A percentile compares a stretch with the other conserved stretches of the same genome.
phyloP scores from a whole-genome alignment of 352 stramenopile species.

The Phytopythium delawarense region DNA sequence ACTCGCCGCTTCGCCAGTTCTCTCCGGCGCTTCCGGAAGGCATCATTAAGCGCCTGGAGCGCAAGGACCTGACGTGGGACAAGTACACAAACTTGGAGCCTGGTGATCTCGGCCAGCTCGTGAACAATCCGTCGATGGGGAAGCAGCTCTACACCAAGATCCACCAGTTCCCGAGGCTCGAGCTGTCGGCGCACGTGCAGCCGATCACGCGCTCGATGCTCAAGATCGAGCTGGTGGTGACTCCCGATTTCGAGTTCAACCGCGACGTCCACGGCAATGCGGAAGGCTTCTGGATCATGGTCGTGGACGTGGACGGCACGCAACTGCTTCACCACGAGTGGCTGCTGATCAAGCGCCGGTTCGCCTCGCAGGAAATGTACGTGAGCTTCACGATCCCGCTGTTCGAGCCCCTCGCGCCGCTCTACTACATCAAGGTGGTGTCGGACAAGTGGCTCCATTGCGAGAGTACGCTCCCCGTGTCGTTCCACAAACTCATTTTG shows the following conservation, averaged over 20 bases:
- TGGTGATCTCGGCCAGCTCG: constrained; percentile 95
- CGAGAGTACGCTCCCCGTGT: constrained; percentile 94
- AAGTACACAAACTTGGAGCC: constrained; percentile 97
- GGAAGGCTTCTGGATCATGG: constrained; percentile 97
- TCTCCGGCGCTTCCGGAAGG: constrained; percentile 90
- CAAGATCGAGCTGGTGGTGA: constrained; percentile 93
- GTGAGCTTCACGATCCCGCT: constrained; percentile 97
- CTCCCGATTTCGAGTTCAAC: constrained; percentile 98
- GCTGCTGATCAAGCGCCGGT: constrained; percentile 91
- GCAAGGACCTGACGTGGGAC: constrained; percentile 98
- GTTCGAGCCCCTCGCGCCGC: constrained; percentile 95
- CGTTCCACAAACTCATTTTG: constrained; percentile 98
- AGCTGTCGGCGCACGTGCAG: constrained; percentile 96
- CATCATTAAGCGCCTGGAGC: constrained; percentile 96
- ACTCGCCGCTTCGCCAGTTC: constrained; percentile 98
- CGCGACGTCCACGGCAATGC: constrained; percentile 94
- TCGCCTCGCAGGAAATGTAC: constrained; percentile 77
- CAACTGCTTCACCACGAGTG: constrained; percentile 98
- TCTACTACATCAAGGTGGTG: constrained; percentile 98
- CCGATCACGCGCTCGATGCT: constrained; percentile 98
- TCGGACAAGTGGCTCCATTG: constrained; percentile 99
- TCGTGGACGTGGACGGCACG: constrained; percentile 98
- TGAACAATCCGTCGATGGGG: constrained; percentile 98
- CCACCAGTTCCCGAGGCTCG: constrained; percentile 97
- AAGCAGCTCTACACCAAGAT: constrained; percentile 98